Evolutionary conservation across 2,329 filamentous ascomycete species (phyloP), one percentile per base, ranked within the genome.

Genomic region (Beauveria bassiana): DNA sequence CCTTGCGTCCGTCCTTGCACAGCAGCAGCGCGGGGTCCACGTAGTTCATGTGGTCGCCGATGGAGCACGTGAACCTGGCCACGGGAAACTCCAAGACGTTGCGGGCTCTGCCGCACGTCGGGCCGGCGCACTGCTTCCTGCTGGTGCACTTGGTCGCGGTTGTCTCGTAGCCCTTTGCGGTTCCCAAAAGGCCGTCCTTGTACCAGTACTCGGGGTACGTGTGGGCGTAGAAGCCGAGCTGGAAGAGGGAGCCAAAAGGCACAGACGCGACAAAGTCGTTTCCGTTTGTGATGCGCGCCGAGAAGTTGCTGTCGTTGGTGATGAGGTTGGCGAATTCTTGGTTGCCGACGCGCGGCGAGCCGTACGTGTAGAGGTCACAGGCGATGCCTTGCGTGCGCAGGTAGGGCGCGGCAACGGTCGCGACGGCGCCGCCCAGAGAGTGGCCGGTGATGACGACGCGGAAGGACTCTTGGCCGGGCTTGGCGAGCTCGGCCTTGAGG

Each of bases 391-490:
- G 68, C 4, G 70, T 70, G 49, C 86, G 80, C 22, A 89, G 73
- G 65, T 82, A 77, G 1, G 79, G 82, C 0, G 79, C 83, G 0
- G 79, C 86, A 5, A 91, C 70, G 6, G 81, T 84, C 38, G 81
- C 85, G 2, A 90, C 75, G 5, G 86, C 86, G 26, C 78, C 88
- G 50, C 88, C 88, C 3, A 91, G 81, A 9, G 84, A 88, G 75
- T 90, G 87, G 38, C 88, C 88, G 0, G 85, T 85, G 16, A 80
- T 72, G 16, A 87, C 70, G 68, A 88, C 68, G 50, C 72, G 71
- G 74, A 80, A 87, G 50, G 63, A 64, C 1, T 85, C 38, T 16
- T 54, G 51, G 8, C 38, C 34, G n/a, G 51, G 3, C 12, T 42
- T 43, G 20, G 20, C 20, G 22, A 54, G 34, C n/a, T 42, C 51